Base-by-base conservation (phyloP, 2,329 filamentous ascomycete species). In the Colletotrichum theobromicola region DNA sequence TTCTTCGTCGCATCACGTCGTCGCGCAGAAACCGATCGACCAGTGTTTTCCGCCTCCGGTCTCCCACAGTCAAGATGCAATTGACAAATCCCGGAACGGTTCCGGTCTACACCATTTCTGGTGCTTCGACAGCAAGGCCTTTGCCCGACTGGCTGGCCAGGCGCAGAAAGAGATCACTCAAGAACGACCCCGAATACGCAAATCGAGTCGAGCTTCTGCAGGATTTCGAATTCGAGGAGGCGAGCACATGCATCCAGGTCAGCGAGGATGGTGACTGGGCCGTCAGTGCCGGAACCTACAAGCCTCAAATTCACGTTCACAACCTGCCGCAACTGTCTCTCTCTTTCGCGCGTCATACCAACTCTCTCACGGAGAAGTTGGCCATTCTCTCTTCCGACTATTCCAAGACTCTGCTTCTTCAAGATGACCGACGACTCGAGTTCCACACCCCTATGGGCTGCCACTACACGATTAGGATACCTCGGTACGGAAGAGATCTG, bases 161-260 rank as follows among this genome's bases (percentile, higher is more conserved):
- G 77, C 93, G 95, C 79, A 90, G 96, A 82, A 98, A 98, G 88
- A 91, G 94, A 82, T 97, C 94, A 81, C 87, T 98, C 79, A 98
- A 98, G 85, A 93, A 96, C 78, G 96, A 98, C 82, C 89, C 94
- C 75, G 96, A 98, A 82, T 98, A 96, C 85, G 93, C 96, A 77
- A 98, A 95, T 83, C 94, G 97, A 77, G 93, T 99, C 79, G 97
- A 99, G 84, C 89, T 99, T 72, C 90, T 99, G 46, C 97, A 99
- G 81, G 97, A 99, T 82, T 99, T 99, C 83, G 96, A 97, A 81
- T 98, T 99, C 80, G 96, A 98, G 80, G 96, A 98, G 85, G 96
- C 97, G 53, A 98, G 95, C 82, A 92, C 93, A 78, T 98, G 96
- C 82, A 92, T 99, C 76, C 91, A 95, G 64, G 91, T 97, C 76